Evolutionary conservation across 2,329 filamentous ascomycete species (phyloP), one percentile per base, ranked within the genome.

Genomic region (Akanthomyces dipterigenus): DNA sequence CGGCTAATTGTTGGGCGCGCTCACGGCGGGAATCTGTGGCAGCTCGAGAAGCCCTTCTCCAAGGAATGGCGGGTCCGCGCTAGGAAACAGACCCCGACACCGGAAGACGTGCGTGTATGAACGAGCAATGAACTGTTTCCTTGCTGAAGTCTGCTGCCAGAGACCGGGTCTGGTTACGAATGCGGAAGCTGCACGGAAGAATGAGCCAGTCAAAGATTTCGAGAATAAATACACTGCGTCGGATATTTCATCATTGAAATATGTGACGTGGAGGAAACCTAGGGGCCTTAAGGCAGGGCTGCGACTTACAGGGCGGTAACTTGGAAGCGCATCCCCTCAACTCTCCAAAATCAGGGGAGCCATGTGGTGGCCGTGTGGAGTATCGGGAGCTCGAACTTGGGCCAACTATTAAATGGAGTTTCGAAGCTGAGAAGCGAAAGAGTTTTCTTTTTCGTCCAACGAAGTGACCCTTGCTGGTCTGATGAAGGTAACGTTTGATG

Each of bases 341-440:
- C 34, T 34, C 24, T 42, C 26, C 34, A 59, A 43, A 34, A 42
- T 24, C 56, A 59, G 56, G 56, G 48, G 28, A 51, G 46, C 56
- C 46, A 59, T 50, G 56, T 36, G 46, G 56, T 36, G n/a, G 36
- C 11, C n/a, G 14, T 43, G 56, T 59, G 56, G 56, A 51, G 56
- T 36, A 49, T 34, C 34, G 45, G 45, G 55, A 26, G 36, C 38
- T 50, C 36, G 56, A 58, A 40, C 34, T 22, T 22, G 46, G 36
- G 11, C 20, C 26, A 22, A 20, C 36, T 34, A 36, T 24, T 51
- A 36, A 34, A 42, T 49, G 36, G 36, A 16, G 56, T 43, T 51
- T 59, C 46, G 56, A 50, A 49, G 55, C 20, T 28, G 55, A 57
- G 45, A 58, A 51, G 46, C 22, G 43, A 50, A 26, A 12, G 20